phyloP scores from a whole-genome alignment of 371 early-diverging fungal genomes.

The Hamiltosporidium tvaerminnensis region DNA sequence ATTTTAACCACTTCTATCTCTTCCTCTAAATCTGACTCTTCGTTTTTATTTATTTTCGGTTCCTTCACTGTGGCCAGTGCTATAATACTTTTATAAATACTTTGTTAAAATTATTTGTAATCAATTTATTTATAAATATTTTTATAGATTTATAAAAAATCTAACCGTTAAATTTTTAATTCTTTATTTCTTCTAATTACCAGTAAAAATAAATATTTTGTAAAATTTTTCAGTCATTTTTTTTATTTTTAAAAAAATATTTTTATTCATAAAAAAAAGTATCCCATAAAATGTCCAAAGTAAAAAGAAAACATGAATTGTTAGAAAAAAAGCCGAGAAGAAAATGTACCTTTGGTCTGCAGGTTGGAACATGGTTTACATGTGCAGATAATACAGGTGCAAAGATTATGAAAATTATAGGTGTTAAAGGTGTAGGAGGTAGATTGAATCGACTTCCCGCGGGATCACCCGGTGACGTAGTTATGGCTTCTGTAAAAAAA shows the following conservation, averaged over 20 bases:
- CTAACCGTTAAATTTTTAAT: no score
- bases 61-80: no score
- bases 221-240: background rate
- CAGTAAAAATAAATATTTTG: no score
- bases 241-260: background rate
- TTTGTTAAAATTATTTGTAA: no score
- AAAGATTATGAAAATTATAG: constrained; percentile 95
- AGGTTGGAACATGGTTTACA: constrained; percentile 95
- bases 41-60: no score
- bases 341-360: constrained; percentile 93
- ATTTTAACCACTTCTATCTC: no score
- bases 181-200: no score
- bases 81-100: no score
- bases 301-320: constrained; percentile 16
- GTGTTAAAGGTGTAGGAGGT: constrained; percentile 83
- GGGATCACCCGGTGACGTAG: constrained; percentile 97
- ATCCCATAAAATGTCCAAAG: background rate
- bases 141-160: no score
- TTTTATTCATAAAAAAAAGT: no score
- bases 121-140: no score
- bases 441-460: constrained; percentile 93
- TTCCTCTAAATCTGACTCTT: no score
- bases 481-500: constrained; percentile 97
- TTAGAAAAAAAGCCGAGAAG: constrained; percentile 21
- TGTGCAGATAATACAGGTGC: constrained; percentile 99